phyloP scores from a whole-genome alignment of 2,329 filamentous ascomycete genomes.

The Sclerotinia subarctica region DNA sequence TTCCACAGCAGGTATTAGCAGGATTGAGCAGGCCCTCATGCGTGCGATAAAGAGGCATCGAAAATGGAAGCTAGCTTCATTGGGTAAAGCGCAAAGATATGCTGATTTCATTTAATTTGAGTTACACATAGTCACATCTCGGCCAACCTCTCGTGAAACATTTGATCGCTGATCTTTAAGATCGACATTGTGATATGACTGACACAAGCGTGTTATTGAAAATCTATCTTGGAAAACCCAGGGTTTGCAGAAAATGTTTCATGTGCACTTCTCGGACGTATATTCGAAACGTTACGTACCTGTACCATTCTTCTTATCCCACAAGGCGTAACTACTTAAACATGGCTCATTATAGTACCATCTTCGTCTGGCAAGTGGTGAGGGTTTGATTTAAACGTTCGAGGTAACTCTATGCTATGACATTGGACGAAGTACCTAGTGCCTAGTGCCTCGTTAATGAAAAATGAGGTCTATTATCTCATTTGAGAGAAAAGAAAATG shows the following conservation, averaged over 20 bases:
- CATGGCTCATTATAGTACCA: too few species aligned
- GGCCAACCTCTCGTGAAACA: background rate
- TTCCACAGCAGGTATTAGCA: too few species aligned
- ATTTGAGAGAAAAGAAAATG: background rate
- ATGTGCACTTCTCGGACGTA: background rate
- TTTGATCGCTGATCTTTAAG: background rate
- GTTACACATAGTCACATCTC: background rate
- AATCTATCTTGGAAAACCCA: background rate
- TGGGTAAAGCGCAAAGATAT: background rate
- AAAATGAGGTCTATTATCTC: background rate
- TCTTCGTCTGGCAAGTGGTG: too few species aligned
- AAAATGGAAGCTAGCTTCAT: too few species aligned
- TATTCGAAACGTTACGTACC: background rate
- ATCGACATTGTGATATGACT: background rate
- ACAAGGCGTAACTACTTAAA: background rate
- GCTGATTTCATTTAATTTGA: too few species aligned
- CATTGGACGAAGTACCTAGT: background rate
- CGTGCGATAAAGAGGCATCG: too few species aligned
- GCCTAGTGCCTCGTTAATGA: background rate
- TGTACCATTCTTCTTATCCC: background rate
- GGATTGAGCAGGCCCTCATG: too few species aligned
- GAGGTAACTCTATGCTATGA: background rate
- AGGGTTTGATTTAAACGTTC: background rate
- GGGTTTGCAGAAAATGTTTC: background rate
- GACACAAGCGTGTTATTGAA: background rate